Evolutionary conservation across 2,329 filamentous ascomycete genomes (phyloP), one percentile per base, ranked within the genome.

Genomic region (Cordyceps militaris): DNA sequence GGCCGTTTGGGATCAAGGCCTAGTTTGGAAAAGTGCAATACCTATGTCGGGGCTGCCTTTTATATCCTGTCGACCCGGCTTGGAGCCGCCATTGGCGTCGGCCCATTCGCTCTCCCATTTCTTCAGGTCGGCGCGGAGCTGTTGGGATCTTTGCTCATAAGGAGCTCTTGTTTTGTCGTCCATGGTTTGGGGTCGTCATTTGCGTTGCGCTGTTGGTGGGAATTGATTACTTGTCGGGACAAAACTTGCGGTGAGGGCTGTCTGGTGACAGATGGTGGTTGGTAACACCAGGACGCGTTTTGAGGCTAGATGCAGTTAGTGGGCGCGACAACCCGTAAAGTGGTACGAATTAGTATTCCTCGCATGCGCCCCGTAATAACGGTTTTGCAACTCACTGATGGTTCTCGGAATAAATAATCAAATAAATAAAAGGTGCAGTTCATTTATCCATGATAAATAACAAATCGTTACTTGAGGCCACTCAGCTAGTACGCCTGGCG

Each of bases 61-160:
- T 75, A 93, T 91, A 66, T 91, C 88, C n/a, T 84, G 81, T 58
- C 87, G 80, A 51, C 79, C 76, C 4, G 89, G 86, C 74, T 91
- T 92, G 62, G 78, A 80, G 52, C 88, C 88, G 32, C 73, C 75
- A 66, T 92, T 80, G 16, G 75, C 69, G 24, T 74, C 74, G 6
- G 82, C 79, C 76, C 89, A 93, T 7, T 80, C 74, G 62, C 76
- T 83, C 68, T 94, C 89, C 85, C 88, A 94, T 62, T 71, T 70
- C 71, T 93, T 93, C 49, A 93, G 74, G 61, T 89, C 84, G 38
- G 76, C 73, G n/a, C 87, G 81, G n/a, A 91, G 74, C 51, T 76
- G 67, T 62, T 77, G 75, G 13, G 78, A 79, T 64, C 78, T 74
- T 10, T 65, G 67, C 66, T 84, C 80, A 59, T 79, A 81, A 56